Evolutionary conservation across 768 basidiomycete species (phyloP).

Genomic region (Rubroboletus satanas): DNA sequence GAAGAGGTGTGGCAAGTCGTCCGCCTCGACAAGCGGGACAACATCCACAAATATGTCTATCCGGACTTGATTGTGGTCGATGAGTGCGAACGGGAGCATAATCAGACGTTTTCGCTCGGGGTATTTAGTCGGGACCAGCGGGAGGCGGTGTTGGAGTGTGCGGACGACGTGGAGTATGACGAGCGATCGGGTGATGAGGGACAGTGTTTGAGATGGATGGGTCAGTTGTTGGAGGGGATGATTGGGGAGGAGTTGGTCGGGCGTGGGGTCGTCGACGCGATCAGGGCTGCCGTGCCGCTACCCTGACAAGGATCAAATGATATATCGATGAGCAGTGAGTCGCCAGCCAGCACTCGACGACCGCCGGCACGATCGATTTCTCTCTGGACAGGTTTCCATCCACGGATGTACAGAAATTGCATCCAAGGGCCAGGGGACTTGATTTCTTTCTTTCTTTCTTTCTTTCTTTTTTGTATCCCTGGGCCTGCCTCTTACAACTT

Average conservation of each 20-base stretch:
- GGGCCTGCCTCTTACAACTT: background rate
- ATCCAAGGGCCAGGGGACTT: background rate
- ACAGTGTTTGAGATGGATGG: conserved; percentile 17
- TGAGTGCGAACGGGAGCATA: conserved; percentile 3
- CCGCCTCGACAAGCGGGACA: conserved; percentile 16
- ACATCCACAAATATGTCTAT: conserved; percentile 20
- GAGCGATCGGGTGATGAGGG: conserved; percentile 1
- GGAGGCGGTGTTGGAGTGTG: conserved; percentile 25
- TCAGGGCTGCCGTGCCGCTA: conserved; percentile 13
- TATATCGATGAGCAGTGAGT: background rate
- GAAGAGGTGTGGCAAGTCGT: conserved; percentile 28
- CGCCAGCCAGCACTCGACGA: background rate
- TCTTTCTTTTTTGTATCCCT: background rate
- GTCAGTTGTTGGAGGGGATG: conserved; percentile 17
- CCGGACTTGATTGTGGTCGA: conserved; percentile 29
- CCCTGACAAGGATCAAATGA: background rate
- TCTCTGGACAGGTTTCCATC: background rate
- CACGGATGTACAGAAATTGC: background rate
- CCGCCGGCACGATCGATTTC: background rate
- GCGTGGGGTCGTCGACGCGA: conserved; percentile 4
- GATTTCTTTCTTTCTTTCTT: background rate
- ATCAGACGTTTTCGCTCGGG: conserved; percentile 15
- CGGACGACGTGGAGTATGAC: conserved; percentile 24
- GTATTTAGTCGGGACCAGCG: conserved; percentile 23
- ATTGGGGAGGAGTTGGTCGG: conserved; percentile 10